These are phyloP conservation scores for Fusarium euwallaceae DNA, from an alignment of 2,329 filamentous ascomycete species.

Conservation along the genomic window DNA sequence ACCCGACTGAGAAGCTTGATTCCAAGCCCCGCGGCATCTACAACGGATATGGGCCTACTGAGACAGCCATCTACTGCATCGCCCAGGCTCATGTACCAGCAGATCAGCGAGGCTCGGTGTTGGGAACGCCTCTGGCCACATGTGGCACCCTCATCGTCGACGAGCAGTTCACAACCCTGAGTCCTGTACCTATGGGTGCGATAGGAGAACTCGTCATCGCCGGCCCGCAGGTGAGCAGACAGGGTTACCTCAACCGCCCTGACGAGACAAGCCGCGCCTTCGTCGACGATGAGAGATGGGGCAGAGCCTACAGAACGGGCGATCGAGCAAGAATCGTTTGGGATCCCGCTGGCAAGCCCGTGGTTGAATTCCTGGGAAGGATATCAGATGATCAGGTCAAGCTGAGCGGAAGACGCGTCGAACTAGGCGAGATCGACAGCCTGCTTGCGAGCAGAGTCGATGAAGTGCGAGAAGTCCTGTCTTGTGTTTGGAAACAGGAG, in stretches of 20 bases:
- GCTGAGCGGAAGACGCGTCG: constrained; percentile 27
- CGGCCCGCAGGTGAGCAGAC: constrained; percentile 16
- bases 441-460: constrained; percentile 7
- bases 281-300: not conserved
- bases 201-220: constrained; percentile 21
- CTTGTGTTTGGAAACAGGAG: constrained; percentile 21
- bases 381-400: constrained; percentile 32
- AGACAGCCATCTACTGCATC: constrained; percentile 26
- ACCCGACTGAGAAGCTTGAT: accelerated
- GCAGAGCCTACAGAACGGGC: constrained; percentile 13
- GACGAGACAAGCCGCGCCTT: constrained; percentile 15
- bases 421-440: constrained; percentile 29
- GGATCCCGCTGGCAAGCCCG: not conserved
- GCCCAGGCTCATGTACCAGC: constrained; percentile 14
- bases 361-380: constrained; percentile 20
- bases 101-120: constrained; percentile 12
- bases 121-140: constrained; percentile 5
- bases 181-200: constrained; percentile 14
- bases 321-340: constrained; percentile 23
- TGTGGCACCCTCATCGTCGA: not conserved
- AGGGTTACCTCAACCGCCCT: constrained; percentile 23
- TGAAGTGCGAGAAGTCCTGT: not conserved
- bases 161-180: accelerated
- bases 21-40: constrained; percentile 3
- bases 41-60: constrained; percentile 24